Conservation (phyloP, 345 rosid species). For the Euphorbia tirucalli region DNA sequence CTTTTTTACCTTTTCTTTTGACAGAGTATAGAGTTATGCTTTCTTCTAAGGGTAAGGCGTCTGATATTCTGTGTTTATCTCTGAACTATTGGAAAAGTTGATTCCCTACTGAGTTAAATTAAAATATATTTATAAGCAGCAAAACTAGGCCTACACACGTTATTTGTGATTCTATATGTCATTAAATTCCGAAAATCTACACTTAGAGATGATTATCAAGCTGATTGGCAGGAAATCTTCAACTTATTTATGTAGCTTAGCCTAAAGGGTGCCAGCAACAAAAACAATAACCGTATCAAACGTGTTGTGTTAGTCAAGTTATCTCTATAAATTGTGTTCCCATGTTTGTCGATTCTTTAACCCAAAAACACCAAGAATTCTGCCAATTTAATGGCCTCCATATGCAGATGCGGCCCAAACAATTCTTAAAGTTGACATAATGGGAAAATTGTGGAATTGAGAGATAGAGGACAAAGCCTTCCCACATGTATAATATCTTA, state of each 20-base stretch:
- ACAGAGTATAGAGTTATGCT: constrained; percentile 57
- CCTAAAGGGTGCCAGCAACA: no score
- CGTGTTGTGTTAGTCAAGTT: no score
- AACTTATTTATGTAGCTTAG: not conserved
- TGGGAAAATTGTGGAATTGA: no score
- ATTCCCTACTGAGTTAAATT: not conserved
- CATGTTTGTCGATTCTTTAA: no score
- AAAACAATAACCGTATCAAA: no score
- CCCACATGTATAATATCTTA: not conserved
- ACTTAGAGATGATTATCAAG: not conserved
- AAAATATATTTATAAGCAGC: not conserved
- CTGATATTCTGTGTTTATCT: constrained; percentile 22
- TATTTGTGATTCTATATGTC: no score
- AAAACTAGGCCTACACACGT: not conserved
- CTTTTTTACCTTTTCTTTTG: constrained; percentile 37
- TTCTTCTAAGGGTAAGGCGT: constrained; percentile 26
- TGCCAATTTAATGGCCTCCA: no score
- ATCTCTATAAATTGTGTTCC: no score
- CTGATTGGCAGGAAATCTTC: not conserved
- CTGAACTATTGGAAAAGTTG: not conserved
- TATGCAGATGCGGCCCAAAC: no score
- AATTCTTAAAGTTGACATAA: no score
- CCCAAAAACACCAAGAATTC: no score
- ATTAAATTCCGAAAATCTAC: not conserved
- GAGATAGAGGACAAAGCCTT: not conserved